phyloP scores from a whole-genome alignment of 192 early-diverging fungal species.

The Coemansia sp. region DNA sequence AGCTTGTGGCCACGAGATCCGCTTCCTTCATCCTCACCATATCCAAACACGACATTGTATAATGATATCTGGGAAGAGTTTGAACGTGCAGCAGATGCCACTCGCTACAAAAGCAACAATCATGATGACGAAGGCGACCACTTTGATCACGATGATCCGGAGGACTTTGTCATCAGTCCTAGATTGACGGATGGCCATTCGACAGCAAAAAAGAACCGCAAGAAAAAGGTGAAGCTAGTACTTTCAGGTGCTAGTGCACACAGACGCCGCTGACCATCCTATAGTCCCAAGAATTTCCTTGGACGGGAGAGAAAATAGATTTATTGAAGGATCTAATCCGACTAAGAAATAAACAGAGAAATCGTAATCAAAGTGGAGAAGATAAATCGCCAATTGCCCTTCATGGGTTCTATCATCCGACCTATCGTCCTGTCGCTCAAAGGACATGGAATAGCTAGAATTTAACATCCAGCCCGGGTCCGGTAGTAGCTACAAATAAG shows the following conservation, averaged over 20 bases:
- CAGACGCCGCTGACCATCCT: slow-evolving; percentile 22
- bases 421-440: too few species aligned
- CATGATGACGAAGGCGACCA: slow-evolving; percentile 10
- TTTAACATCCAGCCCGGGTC: too few species aligned
- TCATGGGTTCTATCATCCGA: too few species aligned
- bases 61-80: slow-evolving; percentile 42
- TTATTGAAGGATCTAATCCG: too few species aligned
- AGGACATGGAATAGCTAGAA: too few species aligned
- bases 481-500: too few species aligned
- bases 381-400: too few species aligned
- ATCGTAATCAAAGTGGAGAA: too few species aligned
- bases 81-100: slow-evolving; percentile 24
- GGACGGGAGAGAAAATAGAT: too few species aligned
- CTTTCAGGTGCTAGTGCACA: slow-evolving; percentile 36
- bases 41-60: slow-evolving; percentile 1
- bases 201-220: slow-evolving; percentile 12
- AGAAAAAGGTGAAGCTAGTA: slow-evolving; percentile 33
- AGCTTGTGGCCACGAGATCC: slow-evolving; percentile 41
- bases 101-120: slow-evolving; percentile 2
- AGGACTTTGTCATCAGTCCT: slow-evolving; percentile 23
- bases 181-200: slow-evolving; percentile 11
- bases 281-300: neutral
- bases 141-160: slow-evolving; percentile 6
- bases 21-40: neutral
- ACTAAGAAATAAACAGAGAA: too few species aligned